Conservation (phyloP, 768 basidiomycete genomes). For the Phylloporus arenicola region DNA sequence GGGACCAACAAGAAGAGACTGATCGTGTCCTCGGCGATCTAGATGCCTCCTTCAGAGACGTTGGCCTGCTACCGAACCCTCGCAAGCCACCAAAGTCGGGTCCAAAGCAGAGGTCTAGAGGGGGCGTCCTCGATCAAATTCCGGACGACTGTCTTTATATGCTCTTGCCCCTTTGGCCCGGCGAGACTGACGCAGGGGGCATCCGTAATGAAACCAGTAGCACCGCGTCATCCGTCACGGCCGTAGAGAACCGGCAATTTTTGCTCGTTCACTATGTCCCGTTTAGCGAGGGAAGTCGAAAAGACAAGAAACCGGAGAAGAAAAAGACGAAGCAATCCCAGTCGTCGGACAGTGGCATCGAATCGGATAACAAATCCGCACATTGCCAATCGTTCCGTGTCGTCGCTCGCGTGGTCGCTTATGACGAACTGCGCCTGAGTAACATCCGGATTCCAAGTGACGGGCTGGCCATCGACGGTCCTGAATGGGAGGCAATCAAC, state of each 20-base stretch:
- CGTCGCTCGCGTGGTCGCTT: conserved; percentile 66
- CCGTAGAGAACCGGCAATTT: conserved; percentile 53
- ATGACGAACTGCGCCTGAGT: conserved; percentile 65
- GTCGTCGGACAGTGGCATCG: conserved; percentile 23
- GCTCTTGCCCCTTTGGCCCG: conserved; percentile 82
- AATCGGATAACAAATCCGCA: conserved; percentile 41
- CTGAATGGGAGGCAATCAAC: conserved; percentile 46
- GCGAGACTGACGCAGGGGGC: conserved; percentile 55
- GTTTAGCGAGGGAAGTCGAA: conserved; percentile 23
- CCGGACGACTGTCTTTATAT: conserved; percentile 71
- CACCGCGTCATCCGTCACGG: conserved; percentile 36
- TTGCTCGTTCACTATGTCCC: conserved; percentile 79
- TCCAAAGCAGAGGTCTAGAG: conserved; percentile 15
- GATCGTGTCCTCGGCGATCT: conserved; percentile 65
- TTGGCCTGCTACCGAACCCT: conserved; percentile 60
- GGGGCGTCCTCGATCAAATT: conserved; percentile 54
- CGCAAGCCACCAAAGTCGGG: conserved; percentile 24
- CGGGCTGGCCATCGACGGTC: conserved; percentile 64
- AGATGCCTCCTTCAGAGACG: conserved; percentile 73
- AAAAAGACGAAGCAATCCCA: conserved; percentile 29
- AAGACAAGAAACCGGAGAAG: conserved; percentile 24
- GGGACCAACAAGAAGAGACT: conserved; percentile 61
- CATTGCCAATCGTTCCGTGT: conserved; percentile 64
- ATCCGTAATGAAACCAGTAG: conserved; percentile 18
- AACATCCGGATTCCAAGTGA: conserved; percentile 70